Evolutionary conservation across 495 filamentous ascomycete species (phyloP), one percentile per base, ranked within the genome.

Genomic region (Usnea hakonensis): DNA sequence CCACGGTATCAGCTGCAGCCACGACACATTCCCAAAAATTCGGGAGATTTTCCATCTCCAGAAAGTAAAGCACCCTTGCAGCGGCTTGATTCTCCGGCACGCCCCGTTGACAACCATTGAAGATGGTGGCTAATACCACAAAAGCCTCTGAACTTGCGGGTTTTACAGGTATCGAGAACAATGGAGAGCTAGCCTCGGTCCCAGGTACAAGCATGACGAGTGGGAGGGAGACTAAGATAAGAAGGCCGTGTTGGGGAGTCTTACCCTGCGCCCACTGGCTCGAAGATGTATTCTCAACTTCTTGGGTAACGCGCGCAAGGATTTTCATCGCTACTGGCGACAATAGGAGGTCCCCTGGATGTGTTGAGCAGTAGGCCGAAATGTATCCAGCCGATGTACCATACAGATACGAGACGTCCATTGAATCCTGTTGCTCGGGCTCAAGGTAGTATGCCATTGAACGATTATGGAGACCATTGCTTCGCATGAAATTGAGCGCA

Each of bases 351-450:
- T 85, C 79, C 46, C 80, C 77, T 10, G 82, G 79, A 62, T 83
- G 85, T 7, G 68, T 67, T 43, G 79, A 75, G 30, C 79, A 79
- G 66, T 85, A 88, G 56, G 76, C 77, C 19, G 78, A 70, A 48
- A 87, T 73, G 70, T 88, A 88, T 53, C 79, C 74, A 65, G 82
- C 84, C 19, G 83, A 74, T 0, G 77, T 76, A 13, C 79, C 75
- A 55, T 76, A 77, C 8, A 87, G 76, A 61, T 82, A 85, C 28
- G 74, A 70, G 8, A 77, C 60, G 60, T 84, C 80, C 46, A 82
- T 68, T 2, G 80, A 68, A 66, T 84, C 81, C 16, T 83, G 68
- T 55, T 74, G 72, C 14, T 77, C 76, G 23, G 78, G 75, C 60
- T 83, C 74, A 16, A 85, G 70, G 63, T 84, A 85, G 62, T 79